Conservation (phyloP, 1,284 basidiomycete genomes). For the Amylostereum areolatum region DNA sequence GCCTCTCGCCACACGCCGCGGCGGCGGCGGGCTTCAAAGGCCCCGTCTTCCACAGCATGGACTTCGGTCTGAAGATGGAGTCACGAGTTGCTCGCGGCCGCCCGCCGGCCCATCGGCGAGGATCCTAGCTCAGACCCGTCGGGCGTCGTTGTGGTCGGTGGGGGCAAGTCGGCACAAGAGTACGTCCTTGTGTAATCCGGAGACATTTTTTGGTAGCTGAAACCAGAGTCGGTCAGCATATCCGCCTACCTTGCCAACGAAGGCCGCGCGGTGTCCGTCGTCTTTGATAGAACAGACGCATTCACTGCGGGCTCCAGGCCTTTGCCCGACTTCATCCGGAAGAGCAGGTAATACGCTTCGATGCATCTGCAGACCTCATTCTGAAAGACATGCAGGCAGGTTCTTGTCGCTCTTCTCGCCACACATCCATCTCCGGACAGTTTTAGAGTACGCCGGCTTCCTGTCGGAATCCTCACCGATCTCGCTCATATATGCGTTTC, state of each 20-base stretch:
- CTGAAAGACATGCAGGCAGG: conserved; percentile 12
- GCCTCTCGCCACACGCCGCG: conserved; percentile 29
- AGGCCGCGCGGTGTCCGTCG: conserved; percentile 34
- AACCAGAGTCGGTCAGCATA: too few species aligned
- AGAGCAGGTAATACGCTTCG: conserved; percentile 56
- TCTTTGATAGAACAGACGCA: conserved; percentile 42
- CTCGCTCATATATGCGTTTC: background rate
- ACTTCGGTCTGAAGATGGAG: conserved; percentile 27
- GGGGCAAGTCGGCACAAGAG: conserved; percentile 55
- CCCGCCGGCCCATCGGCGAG: too few species aligned
- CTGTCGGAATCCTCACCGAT: background rate
- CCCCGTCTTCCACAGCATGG: conserved; percentile 43
- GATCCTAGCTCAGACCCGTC: background rate
- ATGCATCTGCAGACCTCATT: too few species aligned
- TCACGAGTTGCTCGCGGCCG: too few species aligned
- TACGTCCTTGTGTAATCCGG: conserved; percentile 13
- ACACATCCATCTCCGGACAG: conserved; percentile 15
- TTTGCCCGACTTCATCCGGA: conserved; percentile 38
- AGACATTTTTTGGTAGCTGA: too few species aligned
- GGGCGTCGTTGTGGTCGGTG: conserved; percentile 42
- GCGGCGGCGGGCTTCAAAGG: conserved; percentile 34
- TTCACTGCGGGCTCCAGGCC: conserved; percentile 33
- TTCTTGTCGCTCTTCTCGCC: conserved; percentile 17
- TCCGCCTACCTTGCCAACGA: conserved; percentile 32
- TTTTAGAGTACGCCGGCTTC: conserved; percentile 14